phyloP scores from a whole-genome alignment of 73 alveolate genomes.

The Blepharisma stoltei region DNA sequence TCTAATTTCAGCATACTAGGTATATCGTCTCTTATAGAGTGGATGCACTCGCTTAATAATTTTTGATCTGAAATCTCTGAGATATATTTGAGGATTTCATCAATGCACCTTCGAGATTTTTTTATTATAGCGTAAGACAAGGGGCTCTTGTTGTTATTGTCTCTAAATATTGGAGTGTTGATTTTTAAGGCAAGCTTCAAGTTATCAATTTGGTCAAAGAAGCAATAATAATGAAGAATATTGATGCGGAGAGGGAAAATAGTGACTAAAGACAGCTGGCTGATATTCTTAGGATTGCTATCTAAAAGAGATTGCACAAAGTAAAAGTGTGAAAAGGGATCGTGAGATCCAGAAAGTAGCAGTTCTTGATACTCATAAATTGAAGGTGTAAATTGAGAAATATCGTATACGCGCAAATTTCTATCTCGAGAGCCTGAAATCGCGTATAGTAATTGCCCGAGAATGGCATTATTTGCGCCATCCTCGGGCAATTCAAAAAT shows the following conservation, averaged over 20 bases:
- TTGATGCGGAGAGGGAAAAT: neutral
- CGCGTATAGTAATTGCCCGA: too few species aligned
- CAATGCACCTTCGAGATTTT: neutral
- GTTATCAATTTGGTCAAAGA: neutral
- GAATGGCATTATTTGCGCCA: too few species aligned
- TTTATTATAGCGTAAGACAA: neutral
- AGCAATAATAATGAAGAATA: neutral
- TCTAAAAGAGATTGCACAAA: too few species aligned
- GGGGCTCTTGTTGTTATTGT: neutral
- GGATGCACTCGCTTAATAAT: neutral
- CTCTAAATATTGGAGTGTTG: neutral
- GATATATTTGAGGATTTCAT: neutral
- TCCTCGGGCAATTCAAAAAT: too few species aligned
- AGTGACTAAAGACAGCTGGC: too few species aligned
- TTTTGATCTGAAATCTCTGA: neutral
- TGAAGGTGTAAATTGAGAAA: too few species aligned
- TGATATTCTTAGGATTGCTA: too few species aligned
- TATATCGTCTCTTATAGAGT: neutral
- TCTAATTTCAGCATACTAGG: neutral
- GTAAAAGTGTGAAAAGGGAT: too few species aligned
- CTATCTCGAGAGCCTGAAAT: too few species aligned
- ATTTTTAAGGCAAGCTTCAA: neutral
- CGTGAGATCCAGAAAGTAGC: too few species aligned
- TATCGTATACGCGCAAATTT: too few species aligned
- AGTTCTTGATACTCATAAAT: too few species aligned